phyloP scores from a whole-genome alignment of 352 stramenopile species.

The Phytophthora sp. region DNA sequence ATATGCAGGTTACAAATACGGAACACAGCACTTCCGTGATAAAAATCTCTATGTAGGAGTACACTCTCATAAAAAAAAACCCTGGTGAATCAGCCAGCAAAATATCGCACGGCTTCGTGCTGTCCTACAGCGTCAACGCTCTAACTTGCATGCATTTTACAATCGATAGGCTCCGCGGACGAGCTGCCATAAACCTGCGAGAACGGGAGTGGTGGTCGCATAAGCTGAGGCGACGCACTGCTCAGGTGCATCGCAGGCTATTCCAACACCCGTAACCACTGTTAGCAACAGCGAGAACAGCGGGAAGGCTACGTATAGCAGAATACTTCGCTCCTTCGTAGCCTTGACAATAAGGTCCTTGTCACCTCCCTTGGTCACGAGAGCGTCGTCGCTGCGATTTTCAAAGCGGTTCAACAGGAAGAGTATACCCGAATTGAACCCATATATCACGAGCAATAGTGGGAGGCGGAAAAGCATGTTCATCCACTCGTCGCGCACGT shows the following conservation, averaged over 20 bases:
- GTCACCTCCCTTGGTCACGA: constrained; percentile 16
- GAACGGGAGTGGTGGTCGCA: constrained; percentile 28
- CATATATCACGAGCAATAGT: constrained; percentile 70
- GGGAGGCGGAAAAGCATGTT: constrained; percentile 82
- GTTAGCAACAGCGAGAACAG: constrained; percentile 65
- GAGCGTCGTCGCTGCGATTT: constrained; percentile 18
- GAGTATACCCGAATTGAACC: constrained; percentile 67
- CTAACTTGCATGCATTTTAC: constrained; percentile 38
- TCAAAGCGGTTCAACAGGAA: constrained; percentile 59
- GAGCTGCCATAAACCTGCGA: constrained; percentile 41
- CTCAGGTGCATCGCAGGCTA: constrained; percentile 76
- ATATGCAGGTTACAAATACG: no score
- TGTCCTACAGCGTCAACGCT: constrained; percentile 8
- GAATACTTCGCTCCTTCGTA: constrained; percentile 39
- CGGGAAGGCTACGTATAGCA: constrained; percentile 74
- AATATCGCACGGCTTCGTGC: constrained; percentile 27
- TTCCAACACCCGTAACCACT: constrained; percentile 61
- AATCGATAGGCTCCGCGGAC: constrained; percentile 60
- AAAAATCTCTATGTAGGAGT: constrained; percentile 22
- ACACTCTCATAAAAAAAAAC: constrained; percentile 32
- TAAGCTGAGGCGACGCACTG: constrained; percentile 59
- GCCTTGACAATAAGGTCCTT: constrained; percentile 23
- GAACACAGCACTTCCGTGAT: neutral
- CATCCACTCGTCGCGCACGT: constrained; percentile 77
- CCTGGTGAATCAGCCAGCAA: constrained; percentile 27